Evolutionary conservation across 2,329 filamentous ascomycete species (phyloP).

Genomic region (Cercospora berteroae): DNA sequence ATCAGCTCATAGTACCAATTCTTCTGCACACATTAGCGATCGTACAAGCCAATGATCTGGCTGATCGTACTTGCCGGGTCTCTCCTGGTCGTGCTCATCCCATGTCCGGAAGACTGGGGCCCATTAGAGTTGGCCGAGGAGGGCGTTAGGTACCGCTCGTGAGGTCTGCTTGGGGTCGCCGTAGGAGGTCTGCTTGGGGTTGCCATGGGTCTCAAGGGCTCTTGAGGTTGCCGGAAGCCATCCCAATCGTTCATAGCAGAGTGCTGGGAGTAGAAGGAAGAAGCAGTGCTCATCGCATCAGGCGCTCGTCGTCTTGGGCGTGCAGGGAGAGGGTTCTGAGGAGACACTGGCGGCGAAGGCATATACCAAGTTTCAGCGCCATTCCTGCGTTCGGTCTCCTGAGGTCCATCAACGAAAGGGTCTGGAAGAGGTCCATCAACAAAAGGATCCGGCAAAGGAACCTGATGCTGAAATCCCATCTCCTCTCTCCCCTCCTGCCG

Average conservation of each 20-base stretch:
- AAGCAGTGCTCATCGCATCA: background rate
- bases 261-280: background rate
- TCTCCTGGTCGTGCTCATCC: background rate
- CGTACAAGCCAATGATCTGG: constrained; percentile 15
- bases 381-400: background rate
- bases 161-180: background rate
- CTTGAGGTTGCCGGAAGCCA: background rate
- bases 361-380: background rate
- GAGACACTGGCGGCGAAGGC: background rate
- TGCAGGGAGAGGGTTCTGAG: background rate
- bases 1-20: background rate
- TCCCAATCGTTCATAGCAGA: background rate
- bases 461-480: background rate
- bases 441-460: background rate
- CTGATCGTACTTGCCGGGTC: background rate
- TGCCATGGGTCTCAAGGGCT: background rate
- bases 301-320: background rate
- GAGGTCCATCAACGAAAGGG: background rate
- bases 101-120: background rate
- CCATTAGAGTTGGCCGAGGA: constrained; percentile 6
- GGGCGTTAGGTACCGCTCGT: background rate
- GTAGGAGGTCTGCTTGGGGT: background rate
- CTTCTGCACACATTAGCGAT: background rate
- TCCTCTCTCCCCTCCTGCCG: background rate
- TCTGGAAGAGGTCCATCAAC: background rate